Base-by-base conservation (phyloP, 495 filamentous ascomycete species). In the Penicillium samsonianum region DNA sequence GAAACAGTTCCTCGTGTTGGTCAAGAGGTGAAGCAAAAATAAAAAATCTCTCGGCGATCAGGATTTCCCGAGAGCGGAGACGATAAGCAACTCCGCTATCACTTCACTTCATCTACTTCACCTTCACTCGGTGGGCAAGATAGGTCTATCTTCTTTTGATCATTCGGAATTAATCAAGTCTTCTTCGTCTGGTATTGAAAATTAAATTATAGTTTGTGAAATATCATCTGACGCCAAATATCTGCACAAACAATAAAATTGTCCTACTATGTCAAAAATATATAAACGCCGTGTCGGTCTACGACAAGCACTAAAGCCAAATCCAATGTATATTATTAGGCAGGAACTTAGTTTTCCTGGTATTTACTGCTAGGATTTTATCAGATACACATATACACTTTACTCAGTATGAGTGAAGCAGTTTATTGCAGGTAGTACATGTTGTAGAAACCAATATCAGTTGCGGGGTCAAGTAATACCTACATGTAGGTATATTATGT, bases 31-130 rank as follows among this genome's bases (percentile, higher is more conserved):
- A 59, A 37, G 53, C 61, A 65, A 51, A 67, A 65, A 61, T 66
- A 74, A 70, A 67, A 70, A 75, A 63, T 65, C 62, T 44, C 42
- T 69, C 73, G 73, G 73, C 37, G 53, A 50, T 50, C 48, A 68
- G 53, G 52, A 74, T 77, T 67, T 53, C 71, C 73, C 73, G 74
- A 62, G 43, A 31, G 55, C 60, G 62, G 63, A 61, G 59, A 58
- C 53, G 56, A 60, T 54, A 58, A 38, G 43, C 14, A 40, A 61
- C 38, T 40, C 45, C 20, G 17, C 28, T 43, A 43, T 50, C 47
- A 45, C 45, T 41, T 22, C 44, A 28, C 33, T 26, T 5, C 44
- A 30, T 38, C 33, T 40, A 51, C 33, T 30, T 31, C 45, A 28
- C 43, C 11, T 43, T 23, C 41, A 43, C 19, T 38, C 6, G n/a